Base-by-base conservation (phyloP, 768 basidiomycete species). In the Cubamyces lactineus region DNA sequence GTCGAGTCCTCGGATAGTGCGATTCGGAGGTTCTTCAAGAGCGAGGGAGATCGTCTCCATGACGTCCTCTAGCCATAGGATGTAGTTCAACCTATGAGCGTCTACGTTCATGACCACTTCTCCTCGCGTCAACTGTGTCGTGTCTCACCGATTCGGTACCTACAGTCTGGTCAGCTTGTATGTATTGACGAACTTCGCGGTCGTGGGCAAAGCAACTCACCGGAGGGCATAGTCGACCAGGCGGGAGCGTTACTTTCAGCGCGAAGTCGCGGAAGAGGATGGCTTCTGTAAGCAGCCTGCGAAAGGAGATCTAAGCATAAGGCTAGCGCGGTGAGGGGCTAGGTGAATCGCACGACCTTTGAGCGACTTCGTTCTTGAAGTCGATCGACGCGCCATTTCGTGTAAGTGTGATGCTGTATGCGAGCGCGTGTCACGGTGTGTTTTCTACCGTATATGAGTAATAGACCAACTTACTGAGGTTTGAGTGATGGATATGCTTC, bases 31-130 rank as follows among this genome's bases (percentile, higher is more conserved):
- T 5, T 58, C 39, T 0, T 24, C 45, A 5, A 69, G 61, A 23
- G 51, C 53, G 21, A 67, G 52, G 54, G 62, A 51, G 34, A 77
- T 71, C 3, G 75, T 74, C 21, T 71, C 64, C 6, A 89, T 62
- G 49, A 94, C 79, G 68, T 93, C 89, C 75, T 92, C 86, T 23
- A 93, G 77, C 91, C 91, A 92, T 5, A 94, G 80, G 5, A 96
- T 78, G 68, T 97, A 97, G 72, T 97, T 94, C 46, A 96, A 73
- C 67, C 94, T 94, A 64, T 3, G 16, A 13, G 9, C 2, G 5
- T 7, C 41, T 6, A 16, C 11, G 43, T 24, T 57, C n/a, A 24
- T 17, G 16, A 26, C 26, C 13, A 15, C 23, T 13, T 16, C 26
- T 16, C 8, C 16, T 3, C 8, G 16, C n/a, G 16, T 52, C 1